Conservation (phyloP, 2,329 filamentous ascomycete genomes). For the Leptographium flavum region DNA sequence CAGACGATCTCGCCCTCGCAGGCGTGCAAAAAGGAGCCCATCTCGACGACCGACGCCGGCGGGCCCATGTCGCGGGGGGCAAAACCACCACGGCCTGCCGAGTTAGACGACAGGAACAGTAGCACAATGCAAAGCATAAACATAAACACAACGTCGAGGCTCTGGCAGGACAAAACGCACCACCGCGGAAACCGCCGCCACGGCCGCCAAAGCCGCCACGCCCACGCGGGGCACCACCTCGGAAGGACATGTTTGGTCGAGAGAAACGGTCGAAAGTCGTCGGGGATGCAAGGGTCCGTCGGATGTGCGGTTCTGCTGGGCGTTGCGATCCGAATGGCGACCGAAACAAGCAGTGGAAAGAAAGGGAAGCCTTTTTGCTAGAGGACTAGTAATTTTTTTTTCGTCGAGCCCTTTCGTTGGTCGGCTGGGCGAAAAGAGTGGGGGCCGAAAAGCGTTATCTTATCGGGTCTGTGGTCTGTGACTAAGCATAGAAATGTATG, state of each 20-base stretch:
- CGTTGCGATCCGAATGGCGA: neutral
- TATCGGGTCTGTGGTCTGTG: neutral
- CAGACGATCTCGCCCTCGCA: constrained; percentile 98
- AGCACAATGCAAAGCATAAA: too few relatives aligned
- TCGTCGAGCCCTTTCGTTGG: constrained; percentile 1
- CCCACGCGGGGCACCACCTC: constrained; percentile 29
- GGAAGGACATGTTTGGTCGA: constrained; percentile 41
- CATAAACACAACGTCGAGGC: too few relatives aligned
- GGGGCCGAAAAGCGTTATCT: neutral
- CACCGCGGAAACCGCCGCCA: too few relatives aligned
- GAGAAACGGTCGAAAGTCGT: neutral
- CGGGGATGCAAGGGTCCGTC: too few relatives aligned
- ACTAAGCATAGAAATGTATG: neutral
- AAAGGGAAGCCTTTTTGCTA: neutral
- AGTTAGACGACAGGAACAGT: too few relatives aligned
- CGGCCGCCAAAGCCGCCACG: constrained; percentile 19
- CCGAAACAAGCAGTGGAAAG: neutral
- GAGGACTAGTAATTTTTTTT: neutral
- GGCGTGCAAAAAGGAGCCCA: constrained; percentile 87
- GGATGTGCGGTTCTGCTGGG: neutral
- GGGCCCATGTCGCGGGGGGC: constrained; percentile 46
- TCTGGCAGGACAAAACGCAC: too few relatives aligned
- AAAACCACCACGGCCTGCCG: constrained; percentile 45
- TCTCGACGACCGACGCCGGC: constrained; percentile 55
- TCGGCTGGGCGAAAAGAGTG: neutral